Base-by-base conservation (phyloP, 495 filamentous ascomycete species). In the Penicillium pancosmium region DNA sequence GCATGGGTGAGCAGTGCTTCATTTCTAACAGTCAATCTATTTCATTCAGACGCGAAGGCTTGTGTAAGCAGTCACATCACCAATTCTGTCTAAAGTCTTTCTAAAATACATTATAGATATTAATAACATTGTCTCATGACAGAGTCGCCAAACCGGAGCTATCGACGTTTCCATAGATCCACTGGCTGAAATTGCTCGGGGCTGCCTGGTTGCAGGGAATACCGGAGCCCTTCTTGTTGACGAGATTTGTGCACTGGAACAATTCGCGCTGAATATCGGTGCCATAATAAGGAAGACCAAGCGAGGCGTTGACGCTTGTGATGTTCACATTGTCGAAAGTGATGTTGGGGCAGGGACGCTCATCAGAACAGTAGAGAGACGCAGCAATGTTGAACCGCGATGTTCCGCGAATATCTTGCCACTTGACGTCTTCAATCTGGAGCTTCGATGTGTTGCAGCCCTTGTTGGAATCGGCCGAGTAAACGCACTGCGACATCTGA, bases 401-500 rank as follows among this genome's bases (percentile, higher is more conserved):
- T 9, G 82, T 85, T 13, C 82, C 83, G 1, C 73, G 78, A 53
- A 85, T 79, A 62, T 86, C 84, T 54, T 78, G 68, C 80, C 80
- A 86, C 35, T 67, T 73, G 43, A 86, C 72, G 60, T 83, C 74
- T 23, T 68, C 62, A 60, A 82, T 78, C 51, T 76, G 68, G 33
- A 84, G 62, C 43, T 72, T 77, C 18, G 74, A 80, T 25, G 65
- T 68, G 60, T 85, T 81, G 72, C 82, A 84, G 34, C 57, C 57
- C 43, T 67, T 72, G 52, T 60, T 44, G 46, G 70, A 72, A 21
- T 64, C 54, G 38, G 57, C 65, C 5, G 75, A 77, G 71, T 85
- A 86, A 57, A 84, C 84, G 62, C 83, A 86, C n/a, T 76, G 69
- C 9, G 80, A 81, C 27, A 86, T 73, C 64, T 84, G 82, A 54